Evolutionary conservation across 2,329 filamentous ascomycete genomes (phyloP).

Genomic region (Ophiostoma montium): DNA sequence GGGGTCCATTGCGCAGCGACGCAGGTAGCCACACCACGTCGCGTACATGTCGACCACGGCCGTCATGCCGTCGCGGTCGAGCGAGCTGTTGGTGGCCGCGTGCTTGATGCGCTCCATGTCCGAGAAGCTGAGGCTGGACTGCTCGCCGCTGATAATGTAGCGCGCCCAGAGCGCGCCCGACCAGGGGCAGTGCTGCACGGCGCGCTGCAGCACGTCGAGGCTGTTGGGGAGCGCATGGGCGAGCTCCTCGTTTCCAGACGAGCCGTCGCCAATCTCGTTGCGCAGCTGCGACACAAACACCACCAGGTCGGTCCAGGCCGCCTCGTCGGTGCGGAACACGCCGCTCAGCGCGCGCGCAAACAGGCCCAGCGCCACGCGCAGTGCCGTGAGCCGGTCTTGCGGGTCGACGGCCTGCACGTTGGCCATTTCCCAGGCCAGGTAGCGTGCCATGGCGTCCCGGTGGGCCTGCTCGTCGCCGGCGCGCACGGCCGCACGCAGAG

Average conservation of each 20-base stretch:
- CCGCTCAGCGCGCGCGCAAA: constrained; percentile 63
- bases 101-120: constrained; percentile 87
- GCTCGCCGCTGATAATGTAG: constrained; percentile 73
- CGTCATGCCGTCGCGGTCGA: constrained; percentile 76
- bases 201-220: constrained; percentile 62
- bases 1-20: constrained; percentile 65
- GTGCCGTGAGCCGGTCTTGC: constrained; percentile 28
- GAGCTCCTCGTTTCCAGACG: constrained; percentile 22
- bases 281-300: constrained; percentile 52
- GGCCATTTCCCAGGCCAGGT: constrained; percentile 72
- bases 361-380: constrained; percentile 46
- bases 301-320: constrained; percentile 71
- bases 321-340: constrained; percentile 57
- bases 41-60: constrained; percentile 83
- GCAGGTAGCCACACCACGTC: constrained; percentile 88
- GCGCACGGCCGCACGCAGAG: constrained; percentile 43
- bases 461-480: constrained; percentile 42
- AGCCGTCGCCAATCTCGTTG: constrained; percentile 21
- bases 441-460: constrained; percentile 42
- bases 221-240: constrained; percentile 30
- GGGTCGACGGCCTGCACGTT: constrained; percentile 38
- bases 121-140: constrained; percentile 59
- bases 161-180: constrained; percentile 84
- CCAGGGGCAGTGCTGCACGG: constrained; percentile 85
- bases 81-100: constrained; percentile 70